A percentile compares a stretch with the other conserved stretches of the same genome.
Conservation (phyloP, 176 grass and related monocot genomes). For the Carex scoparia region DNA sequence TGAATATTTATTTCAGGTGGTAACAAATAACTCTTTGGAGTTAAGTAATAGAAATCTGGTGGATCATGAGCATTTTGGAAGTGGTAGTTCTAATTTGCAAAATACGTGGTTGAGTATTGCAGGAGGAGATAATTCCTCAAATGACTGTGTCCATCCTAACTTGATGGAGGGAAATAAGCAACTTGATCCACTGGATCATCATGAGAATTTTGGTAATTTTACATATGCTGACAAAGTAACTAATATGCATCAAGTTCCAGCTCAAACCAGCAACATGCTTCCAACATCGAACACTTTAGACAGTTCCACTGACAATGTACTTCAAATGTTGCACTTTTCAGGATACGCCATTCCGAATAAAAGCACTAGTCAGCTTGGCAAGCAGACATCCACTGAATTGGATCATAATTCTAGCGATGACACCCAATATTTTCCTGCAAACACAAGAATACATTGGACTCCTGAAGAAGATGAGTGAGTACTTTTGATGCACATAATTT, state of each 20-base stretch:
- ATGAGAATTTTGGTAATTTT: neutral
- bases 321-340: neutral
- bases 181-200: neutral
- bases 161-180: neutral
- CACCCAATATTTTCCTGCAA: neutral
- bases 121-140: neutral
- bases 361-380: neutral
- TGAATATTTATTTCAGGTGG: neutral
- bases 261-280: neutral
- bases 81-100: neutral
- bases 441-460: neutral
- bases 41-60: neutral
- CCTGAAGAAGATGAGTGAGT: neutral
- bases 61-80: neutral
- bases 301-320: too few relatives aligned
- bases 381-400: neutral
- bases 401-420: neutral
- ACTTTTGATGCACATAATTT: neutral
- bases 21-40: neutral
- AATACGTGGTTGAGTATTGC: neutral
- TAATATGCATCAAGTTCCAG: neutral
- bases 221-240: neutral
- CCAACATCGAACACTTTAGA: too few relatives aligned
- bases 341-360: neutral
- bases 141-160: neutral